phyloP scores from a whole-genome alignment of 176 grass and related monocot genomes.

The Eleusine coracana region DNA sequence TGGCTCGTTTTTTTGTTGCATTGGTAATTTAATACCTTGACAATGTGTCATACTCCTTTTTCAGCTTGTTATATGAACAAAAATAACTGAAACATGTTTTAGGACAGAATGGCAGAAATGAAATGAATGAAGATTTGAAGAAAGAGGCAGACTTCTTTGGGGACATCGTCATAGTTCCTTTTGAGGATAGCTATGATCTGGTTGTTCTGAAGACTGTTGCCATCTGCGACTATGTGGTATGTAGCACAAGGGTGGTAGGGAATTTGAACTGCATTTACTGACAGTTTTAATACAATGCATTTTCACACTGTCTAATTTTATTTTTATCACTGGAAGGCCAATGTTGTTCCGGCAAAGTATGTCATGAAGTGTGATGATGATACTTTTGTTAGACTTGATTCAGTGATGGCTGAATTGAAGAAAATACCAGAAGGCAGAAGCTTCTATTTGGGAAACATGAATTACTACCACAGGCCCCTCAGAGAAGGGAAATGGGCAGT shows the following conservation, averaged over 20 bases:
- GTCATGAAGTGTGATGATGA: conserved; percentile 88
- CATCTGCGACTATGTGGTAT: conserved; percentile 77
- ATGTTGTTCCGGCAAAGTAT: conserved; percentile 53
- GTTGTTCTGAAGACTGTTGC: conserved; percentile 84
- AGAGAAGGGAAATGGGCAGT: conserved; percentile 80
- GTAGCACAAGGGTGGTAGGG: neutral
- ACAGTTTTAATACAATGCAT: neutral
- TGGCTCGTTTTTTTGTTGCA: conserved; percentile 84
- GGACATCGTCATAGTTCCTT: conserved; percentile 80
- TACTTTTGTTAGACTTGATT: conserved; percentile 67
- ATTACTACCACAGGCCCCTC: conserved; percentile 71
- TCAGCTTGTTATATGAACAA: neutral
- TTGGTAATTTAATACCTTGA: conserved; percentile 42
- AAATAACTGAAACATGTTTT: conserved; percentile 43
- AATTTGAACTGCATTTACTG: conserved; percentile 28
- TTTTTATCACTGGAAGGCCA: conserved; percentile 46
- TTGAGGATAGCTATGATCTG: conserved; percentile 70
- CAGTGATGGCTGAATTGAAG: conserved; percentile 56
- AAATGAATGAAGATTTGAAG: conserved; percentile 69
- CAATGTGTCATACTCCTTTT: neutral
- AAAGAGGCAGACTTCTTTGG: conserved; percentile 76
- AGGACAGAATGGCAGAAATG: conserved; percentile 58
- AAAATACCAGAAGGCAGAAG: conserved; percentile 64
- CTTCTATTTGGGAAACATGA: conserved; percentile 78
- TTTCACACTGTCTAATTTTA: neutral